Conservation (phyloP, 2,329 filamentous ascomycete species). For the Neospermospora avenae region DNA sequence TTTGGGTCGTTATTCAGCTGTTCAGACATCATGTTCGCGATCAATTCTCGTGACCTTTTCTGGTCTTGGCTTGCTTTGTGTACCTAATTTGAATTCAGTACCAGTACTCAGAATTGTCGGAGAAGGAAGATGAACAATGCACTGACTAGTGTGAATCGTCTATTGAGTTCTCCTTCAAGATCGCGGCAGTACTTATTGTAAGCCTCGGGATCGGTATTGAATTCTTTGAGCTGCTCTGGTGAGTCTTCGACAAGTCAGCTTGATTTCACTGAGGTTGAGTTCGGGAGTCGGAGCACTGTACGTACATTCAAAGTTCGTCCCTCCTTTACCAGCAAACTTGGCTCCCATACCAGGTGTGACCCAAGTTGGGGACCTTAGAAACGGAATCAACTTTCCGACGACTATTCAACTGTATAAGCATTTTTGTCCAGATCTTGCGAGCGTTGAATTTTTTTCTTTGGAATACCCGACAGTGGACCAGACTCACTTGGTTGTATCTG, state of each 20-base stretch:
- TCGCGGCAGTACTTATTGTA: constrained; percentile 19
- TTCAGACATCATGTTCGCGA: constrained; percentile 17
- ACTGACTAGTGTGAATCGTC: constrained; percentile 30
- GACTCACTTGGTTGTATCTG: constrained; percentile 41
- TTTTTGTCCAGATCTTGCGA: not conserved
- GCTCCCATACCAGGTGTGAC: constrained; percentile 35
- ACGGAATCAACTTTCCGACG: constrained; percentile 49
- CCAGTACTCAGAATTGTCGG: too few species aligned
- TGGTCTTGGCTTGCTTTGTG: constrained; percentile 21
- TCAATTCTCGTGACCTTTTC: constrained; percentile 14
- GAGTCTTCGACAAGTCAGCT: constrained; percentile 10
- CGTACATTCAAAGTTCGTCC: constrained; percentile 23
- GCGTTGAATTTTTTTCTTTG: not conserved
- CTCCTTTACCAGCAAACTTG: constrained; percentile 23
- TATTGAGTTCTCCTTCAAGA: constrained; percentile 30
- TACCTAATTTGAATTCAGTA: constrained; percentile 10
- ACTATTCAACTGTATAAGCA: constrained; percentile 28
- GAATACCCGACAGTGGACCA: not conserved
- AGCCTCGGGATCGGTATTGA: constrained; percentile 24
- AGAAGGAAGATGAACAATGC: too few species aligned
- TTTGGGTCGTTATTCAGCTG: constrained; percentile 17
- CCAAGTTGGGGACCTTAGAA: constrained; percentile 57
- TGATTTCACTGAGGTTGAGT: too few species aligned
- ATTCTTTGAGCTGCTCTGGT: constrained; percentile 21
- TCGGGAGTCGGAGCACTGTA: not conserved